Evolutionary conservation across 768 basidiomycete genomes (phyloP).

Genomic region (Lactarius pseudohatsudake): DNA sequence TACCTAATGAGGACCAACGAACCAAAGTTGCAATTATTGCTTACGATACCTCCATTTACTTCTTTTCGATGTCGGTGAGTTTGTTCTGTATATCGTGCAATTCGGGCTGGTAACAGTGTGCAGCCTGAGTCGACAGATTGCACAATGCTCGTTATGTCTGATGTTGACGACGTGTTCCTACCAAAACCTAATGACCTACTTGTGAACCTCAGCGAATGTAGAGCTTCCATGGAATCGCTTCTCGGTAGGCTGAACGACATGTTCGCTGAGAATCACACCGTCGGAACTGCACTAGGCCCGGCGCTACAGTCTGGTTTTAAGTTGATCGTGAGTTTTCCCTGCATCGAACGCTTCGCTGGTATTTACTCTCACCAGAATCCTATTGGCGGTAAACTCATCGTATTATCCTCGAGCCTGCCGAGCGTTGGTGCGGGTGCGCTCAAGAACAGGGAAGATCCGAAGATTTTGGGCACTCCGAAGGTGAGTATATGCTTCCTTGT

Average conservation of each 20-base stretch:
- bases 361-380: conserved; percentile 53
- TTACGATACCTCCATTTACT: conserved; percentile 90
- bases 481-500: conserved; percentile 38
- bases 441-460: conserved; percentile 96
- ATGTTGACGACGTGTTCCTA: conserved; percentile 95
- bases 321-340: conserved; percentile 62
- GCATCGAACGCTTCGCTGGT: neutral
- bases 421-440: conserved; percentile 86
- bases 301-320: conserved; percentile 96
- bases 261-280: conserved; percentile 94
- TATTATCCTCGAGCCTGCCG: conserved; percentile 82
- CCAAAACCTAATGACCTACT: conserved; percentile 97
- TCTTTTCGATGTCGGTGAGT: conserved; percentile 89
- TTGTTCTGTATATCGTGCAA: conserved; percentile 3
- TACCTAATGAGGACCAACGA: conserved; percentile 91
- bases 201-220: conserved; percentile 87
- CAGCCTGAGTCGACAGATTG: conserved; percentile 75
- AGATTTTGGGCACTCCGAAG: conserved; percentile 92
- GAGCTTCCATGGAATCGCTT: conserved; percentile 75
- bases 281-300: conserved; percentile 93
- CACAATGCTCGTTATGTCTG: conserved; percentile 95
- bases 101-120: neutral
- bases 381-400: conserved; percentile 93
- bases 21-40: conserved; percentile 93
- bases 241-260: conserved; percentile 87